phyloP scores from a whole-genome alignment of 2,329 filamentous ascomycete species.

The Incumbomyces delicatus region DNA sequence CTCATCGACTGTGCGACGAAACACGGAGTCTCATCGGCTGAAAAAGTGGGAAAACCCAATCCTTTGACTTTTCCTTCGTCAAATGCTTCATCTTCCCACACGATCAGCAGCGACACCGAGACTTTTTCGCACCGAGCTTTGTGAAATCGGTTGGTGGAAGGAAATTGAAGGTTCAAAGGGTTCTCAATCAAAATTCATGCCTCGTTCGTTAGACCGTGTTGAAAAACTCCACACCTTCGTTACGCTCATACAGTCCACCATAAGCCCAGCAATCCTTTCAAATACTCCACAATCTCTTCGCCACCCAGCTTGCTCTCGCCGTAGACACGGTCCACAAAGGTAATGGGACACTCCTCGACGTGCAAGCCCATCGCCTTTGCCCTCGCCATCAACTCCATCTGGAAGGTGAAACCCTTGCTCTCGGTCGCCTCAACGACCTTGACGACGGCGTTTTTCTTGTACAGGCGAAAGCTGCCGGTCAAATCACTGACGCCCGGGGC shows the following conservation, averaged over 20 bases:
- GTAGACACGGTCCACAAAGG: slow-evolving; percentile 89
- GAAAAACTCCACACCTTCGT: too few species aligned
- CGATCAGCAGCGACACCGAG: too few species aligned
- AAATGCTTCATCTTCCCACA: too few species aligned
- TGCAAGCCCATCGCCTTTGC: slow-evolving; percentile 93
- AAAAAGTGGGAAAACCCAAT: too few species aligned
- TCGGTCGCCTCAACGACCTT: slow-evolving; percentile 85
- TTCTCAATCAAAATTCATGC: too few species aligned
- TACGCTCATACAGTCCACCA: slow-evolving; percentile 61
- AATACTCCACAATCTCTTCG: slow-evolving; percentile 93
- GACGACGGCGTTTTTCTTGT: slow-evolving; percentile 81
- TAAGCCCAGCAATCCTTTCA: slow-evolving; percentile 69
- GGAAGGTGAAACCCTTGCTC: slow-evolving; percentile 96
- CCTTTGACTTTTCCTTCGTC: too few species aligned
- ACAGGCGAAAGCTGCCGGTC: slow-evolving; percentile 88
- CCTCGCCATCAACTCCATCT: slow-evolving; percentile 99
- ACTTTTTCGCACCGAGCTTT: too few species aligned
- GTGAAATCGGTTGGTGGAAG: too few species aligned
- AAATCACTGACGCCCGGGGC: slow-evolving; percentile 90
- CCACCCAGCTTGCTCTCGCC: slow-evolving; percentile 91
- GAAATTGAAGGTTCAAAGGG: too few species aligned
- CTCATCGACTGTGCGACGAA: too few species aligned
- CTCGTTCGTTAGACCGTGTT: too few species aligned
- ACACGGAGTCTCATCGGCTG: too few species aligned
- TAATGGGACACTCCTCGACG: slow-evolving; percentile 91